Evolutionary conservation across 805 yeast genomes (phyloP).

Genomic region (Candida insectorum): DNA sequence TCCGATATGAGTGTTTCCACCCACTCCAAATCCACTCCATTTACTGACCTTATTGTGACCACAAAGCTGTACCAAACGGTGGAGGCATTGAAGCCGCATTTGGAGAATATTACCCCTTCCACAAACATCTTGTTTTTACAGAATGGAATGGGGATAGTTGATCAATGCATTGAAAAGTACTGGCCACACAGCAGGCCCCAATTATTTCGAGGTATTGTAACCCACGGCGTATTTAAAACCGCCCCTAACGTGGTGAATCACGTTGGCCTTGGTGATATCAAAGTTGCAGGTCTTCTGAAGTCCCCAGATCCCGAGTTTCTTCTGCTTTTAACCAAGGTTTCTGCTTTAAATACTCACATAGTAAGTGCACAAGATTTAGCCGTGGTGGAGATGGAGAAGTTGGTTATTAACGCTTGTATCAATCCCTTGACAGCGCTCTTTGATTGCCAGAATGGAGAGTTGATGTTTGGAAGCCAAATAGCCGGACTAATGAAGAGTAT

Average conservation of each 20-base stretch:
- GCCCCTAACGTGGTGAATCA: conserved; percentile 39
- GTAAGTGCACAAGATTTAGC: conserved; percentile 2
- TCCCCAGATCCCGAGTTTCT: conserved; percentile 10
- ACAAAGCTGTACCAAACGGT: conserved; percentile 79
- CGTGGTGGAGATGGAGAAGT: conserved; percentile 49
- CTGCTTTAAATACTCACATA: conserved; percentile 3
- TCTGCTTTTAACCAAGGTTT: conserved; percentile 1
- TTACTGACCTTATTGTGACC: conserved; percentile 64
- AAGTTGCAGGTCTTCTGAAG: conserved; percentile 38
- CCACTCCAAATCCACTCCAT: too few species aligned
- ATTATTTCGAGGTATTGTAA: conserved; percentile 69
- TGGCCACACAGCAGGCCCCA: conserved; percentile 61
- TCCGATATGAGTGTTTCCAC: too few species aligned
- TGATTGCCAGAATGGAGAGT: conserved; percentile 75
- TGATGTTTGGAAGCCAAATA: conserved; percentile 41
- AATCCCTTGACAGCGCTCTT: conserved; percentile 79
- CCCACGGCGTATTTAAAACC: conserved; percentile 74
- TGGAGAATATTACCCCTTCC: conserved; percentile 43
- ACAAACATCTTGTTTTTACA: conserved; percentile 71
- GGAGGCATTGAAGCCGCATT: conserved; percentile 55
- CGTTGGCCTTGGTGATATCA: conserved; percentile 63
- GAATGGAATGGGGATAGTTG: conserved; percentile 78
- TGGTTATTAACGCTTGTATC: conserved; percentile 76
- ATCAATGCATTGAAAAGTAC: conserved; percentile 42
- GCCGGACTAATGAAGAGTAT: conserved; percentile 35